phyloP scores from a whole-genome alignment of 2,329 filamentous ascomycete species.

The Ophiostoma tasmaniense region DNA sequence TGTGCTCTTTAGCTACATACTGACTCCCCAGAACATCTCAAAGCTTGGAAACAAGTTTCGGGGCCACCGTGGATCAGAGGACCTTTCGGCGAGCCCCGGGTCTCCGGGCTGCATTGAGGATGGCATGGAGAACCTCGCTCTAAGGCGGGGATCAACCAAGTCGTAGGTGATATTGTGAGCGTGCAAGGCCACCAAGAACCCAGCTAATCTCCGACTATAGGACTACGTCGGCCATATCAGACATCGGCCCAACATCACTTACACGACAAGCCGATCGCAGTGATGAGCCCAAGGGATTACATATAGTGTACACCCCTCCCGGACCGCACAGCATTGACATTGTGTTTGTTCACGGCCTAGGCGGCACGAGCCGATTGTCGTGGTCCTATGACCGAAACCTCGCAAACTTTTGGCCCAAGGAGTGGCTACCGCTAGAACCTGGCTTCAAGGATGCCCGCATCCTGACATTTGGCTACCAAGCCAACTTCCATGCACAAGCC shows the following conservation, averaged over 20 bases:
- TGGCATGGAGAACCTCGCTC: too few species aligned
- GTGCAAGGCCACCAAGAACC: too few species aligned
- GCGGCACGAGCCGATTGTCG: not conserved
- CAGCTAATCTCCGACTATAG: too few species aligned
- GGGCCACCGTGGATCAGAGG: too few species aligned
- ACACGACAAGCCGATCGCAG: not conserved
- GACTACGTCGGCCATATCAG: not conserved
- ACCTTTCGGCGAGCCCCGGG: too few species aligned
- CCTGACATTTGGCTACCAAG: not conserved
- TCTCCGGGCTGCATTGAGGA: too few species aligned
- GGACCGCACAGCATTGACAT: not conserved
- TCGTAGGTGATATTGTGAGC: not conserved
- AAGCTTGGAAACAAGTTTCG: too few species aligned
- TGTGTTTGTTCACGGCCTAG: not conserved
- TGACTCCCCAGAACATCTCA: too few species aligned
- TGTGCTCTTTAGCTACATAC: too few species aligned
- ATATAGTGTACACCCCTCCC: not conserved
- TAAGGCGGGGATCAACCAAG: not conserved
- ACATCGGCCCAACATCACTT: not conserved
- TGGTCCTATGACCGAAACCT: not conserved
- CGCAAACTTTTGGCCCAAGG: not conserved
- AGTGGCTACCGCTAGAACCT: not conserved
- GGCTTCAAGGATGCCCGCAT: not conserved
- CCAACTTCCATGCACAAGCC: not conserved
- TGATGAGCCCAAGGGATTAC: not conserved